Percentiles rank a stretch among this genome's conserved stretches.
Conservation (phyloP, 1,284 basidiomycete genomes). For the Ustilago tritici region DNA sequence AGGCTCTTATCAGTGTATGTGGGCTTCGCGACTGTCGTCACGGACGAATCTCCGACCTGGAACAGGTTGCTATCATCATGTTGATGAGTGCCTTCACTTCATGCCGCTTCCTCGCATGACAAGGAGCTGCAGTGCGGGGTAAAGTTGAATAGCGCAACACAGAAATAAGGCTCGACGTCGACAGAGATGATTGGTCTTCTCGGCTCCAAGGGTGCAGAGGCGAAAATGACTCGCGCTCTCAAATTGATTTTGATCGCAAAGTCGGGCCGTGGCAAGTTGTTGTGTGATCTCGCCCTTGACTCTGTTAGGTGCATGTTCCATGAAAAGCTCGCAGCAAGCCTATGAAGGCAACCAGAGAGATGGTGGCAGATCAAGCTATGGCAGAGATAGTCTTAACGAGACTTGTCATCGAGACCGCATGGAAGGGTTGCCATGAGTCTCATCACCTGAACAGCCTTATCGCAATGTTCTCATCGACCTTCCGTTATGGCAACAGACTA, state of each 20-base stretch:
- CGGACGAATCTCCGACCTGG: background rate
- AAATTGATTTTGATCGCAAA: conserved; percentile 1
- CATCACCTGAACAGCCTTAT: background rate
- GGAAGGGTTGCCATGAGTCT: background rate
- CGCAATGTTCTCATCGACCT: background rate
- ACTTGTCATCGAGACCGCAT: background rate
- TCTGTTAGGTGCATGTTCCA: background rate
- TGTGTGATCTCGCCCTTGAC: background rate
- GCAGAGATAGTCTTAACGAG: background rate
- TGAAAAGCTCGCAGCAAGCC: background rate
- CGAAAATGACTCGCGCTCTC: conserved; percentile 11
- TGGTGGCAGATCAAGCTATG: background rate
- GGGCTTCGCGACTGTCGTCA: background rate
- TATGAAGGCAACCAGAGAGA: background rate
- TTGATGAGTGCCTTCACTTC: conserved; percentile 9
- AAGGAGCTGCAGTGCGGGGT: conserved; percentile 14
- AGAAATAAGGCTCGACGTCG: conserved; percentile 8
- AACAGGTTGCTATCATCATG: background rate
- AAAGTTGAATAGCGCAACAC: background rate
- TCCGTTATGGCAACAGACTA: background rate
- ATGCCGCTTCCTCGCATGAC: conserved; percentile 5
- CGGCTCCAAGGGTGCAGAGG: conserved; percentile 8
- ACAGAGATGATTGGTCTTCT: conserved; percentile 4
- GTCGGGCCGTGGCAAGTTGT: background rate
- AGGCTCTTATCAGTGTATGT: conserved; percentile 1